phyloP scores from a whole-genome alignment of 1,284 basidiomycete species.

The Singerocomus inundabilis region DNA sequence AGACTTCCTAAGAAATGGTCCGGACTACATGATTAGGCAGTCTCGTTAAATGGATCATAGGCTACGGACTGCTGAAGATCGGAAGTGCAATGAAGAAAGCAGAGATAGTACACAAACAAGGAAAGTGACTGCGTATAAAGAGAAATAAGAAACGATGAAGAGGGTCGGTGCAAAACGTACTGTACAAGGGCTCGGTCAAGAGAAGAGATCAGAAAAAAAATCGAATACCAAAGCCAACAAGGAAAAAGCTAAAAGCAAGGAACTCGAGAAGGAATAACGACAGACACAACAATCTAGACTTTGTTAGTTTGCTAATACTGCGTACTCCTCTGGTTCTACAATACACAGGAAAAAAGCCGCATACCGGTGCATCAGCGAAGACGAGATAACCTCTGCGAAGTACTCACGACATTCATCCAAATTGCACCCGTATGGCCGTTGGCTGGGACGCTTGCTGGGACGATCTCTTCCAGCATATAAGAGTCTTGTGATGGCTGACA shows the following conservation, averaged over 20 bases:
- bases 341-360: neutral
- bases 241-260: conserved; percentile 2
- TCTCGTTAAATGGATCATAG: conserved; percentile 19
- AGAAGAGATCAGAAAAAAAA: neutral
- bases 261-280: neutral
- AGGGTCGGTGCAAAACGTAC: conserved; percentile 21
- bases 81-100: conserved; percentile 1
- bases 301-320: conserved; percentile 31
- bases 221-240: conserved; percentile 4
- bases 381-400: conserved; percentile 29
- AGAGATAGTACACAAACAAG: conserved; percentile 11
- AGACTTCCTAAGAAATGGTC: neutral
- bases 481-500: conserved; percentile 54
- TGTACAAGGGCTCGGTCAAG: conserved; percentile 21
- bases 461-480: conserved; percentile 67
- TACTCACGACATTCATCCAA: conserved; percentile 43
- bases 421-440: conserved; percentile 34
- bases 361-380: conserved; percentile 31
- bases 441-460: conserved; percentile 32
- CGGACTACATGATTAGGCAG: conserved; percentile 19
- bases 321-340: conserved; percentile 27
- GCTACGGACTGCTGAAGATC: conserved; percentile 10
- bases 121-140: conserved; percentile 28
- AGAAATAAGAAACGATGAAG: conserved; percentile 33
- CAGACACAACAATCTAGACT: conserved; percentile 1